Base-by-base conservation (phyloP, 305 asterid species). In the Andrographis paniculata region DNA sequence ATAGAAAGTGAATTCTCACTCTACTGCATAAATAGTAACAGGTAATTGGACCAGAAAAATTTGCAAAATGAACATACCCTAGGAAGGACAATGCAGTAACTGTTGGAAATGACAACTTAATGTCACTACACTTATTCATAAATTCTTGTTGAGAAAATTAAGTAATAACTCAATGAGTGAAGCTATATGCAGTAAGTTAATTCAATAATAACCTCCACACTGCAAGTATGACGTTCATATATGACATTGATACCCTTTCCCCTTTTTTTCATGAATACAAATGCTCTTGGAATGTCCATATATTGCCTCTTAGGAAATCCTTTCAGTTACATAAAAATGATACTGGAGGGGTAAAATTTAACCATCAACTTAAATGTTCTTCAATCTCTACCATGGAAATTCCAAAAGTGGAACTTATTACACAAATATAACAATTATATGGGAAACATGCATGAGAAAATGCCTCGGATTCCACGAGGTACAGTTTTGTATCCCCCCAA, bases 401-500 rank as follows among this genome's bases (percentile, higher is more conserved):
- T 38, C 39, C 20, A 16, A 38, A 24, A 22, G 24, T 1, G 12
- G 14, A 55, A 14, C 23, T 19, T 14, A 36, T 20, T 19, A 18
- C n/a, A 22, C 21, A 37, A 40, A 52, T 27, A 43, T 52, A 40
- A 50, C 36, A 18, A 4, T n/a, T n/a, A n/a, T n/a, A n/a, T n/a
- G n/a, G n/a, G n/a, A n/a, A n/a, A n/a, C n/a, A n/a, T n/a, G n/a
- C n/a, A n/a, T n/a, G n/a, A n/a, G n/a, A n/a, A n/a, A n/a, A n/a
- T n/a, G n/a, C n/a, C n/a, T n/a, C n/a, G n/a, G n/a, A n/a, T n/a
- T n/a, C n/a, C n/a, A n/a, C n/a, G n/a, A n/a, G 31, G 23, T 45
- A 42, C 48, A 61, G 50, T 30, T 45, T 35, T 20, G 27, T 49
- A 21, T 53, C 33, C 20, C 8, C 36, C 55, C 28, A 12, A 59